Conservation (phyloP, 140 eudicot species). For the Bidens hawaiensis region DNA sequence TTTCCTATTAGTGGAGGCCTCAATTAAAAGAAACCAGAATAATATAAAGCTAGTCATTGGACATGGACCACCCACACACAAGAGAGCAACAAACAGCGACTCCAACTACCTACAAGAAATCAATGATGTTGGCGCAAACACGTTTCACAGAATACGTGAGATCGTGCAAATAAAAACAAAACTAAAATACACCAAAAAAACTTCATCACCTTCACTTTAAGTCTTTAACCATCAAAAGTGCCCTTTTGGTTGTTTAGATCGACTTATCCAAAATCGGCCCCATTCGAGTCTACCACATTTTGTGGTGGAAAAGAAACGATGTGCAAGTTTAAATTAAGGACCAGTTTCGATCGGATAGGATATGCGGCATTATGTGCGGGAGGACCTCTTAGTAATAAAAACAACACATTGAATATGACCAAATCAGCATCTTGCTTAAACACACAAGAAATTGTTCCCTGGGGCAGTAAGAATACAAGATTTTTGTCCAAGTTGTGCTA, state of each 20-base stretch:
- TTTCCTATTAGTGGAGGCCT: too few relatives aligned
- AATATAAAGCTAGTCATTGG: conserved; percentile 1
- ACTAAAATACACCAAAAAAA: background rate
- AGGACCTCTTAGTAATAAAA: background rate
- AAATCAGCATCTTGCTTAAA: background rate
- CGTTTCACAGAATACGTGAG: background rate
- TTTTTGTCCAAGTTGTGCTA: background rate
- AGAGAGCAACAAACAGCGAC: background rate
- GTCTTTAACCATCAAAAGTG: conserved; percentile 25
- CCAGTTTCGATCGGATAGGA: background rate
- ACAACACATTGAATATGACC: background rate
- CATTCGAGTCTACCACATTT: conserved; percentile 14
- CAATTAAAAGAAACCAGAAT: conserved; percentile 16
- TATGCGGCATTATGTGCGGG: background rate
- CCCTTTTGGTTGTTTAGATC: conserved; percentile 2
- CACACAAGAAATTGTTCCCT: background rate
- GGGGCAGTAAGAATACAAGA: background rate
- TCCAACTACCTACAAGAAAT: background rate
- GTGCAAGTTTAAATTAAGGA: conserved; percentile 10
- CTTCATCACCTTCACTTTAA: background rate
- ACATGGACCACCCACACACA: conserved; percentile 7
- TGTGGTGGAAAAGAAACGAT: background rate
- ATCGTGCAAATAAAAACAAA: background rate
- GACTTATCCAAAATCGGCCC: conserved; percentile 17
- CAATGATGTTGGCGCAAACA: background rate